Conservation (phyloP, 2,329 filamentous ascomycete species). For the Eutypa lata region DNA sequence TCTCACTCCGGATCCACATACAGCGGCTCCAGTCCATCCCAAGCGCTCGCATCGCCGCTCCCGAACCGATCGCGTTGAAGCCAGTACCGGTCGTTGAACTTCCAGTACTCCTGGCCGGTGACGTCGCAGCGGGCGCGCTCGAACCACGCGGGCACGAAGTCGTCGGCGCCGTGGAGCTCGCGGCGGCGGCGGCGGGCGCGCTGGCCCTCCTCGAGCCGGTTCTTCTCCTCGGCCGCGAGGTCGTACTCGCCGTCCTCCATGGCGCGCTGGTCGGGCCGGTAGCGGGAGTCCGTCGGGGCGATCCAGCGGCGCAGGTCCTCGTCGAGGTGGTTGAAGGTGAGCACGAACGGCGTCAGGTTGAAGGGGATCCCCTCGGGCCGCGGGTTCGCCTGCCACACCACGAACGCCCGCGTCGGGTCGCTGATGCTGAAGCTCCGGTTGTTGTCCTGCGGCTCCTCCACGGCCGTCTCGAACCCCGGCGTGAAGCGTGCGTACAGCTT, state of each 20-base stretch:
- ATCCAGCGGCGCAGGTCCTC: slow-evolving; percentile 75
- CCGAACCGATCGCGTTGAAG: slow-evolving; percentile 64
- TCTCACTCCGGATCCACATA: slow-evolving; percentile 31
- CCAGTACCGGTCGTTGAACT: slow-evolving; percentile 90
- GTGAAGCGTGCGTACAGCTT: slow-evolving; percentile 93
- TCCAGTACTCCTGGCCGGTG: slow-evolving; percentile 89
- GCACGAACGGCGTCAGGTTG: slow-evolving; percentile 93
- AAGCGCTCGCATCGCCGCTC: slow-evolving; percentile 52
- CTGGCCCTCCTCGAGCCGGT: slow-evolving; percentile 88
- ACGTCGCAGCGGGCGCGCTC: slow-evolving; percentile 65
- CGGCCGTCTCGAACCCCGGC: slow-evolving; percentile 78
- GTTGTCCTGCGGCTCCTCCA: slow-evolving; percentile 55
- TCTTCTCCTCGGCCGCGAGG: slow-evolving; percentile 89
- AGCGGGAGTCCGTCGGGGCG: slow-evolving; percentile 88
- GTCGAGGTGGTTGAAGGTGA: slow-evolving; percentile 89
- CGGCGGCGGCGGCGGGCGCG: slow-evolving; percentile 68
- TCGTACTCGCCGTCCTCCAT: slow-evolving; percentile 99
- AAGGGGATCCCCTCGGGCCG: slow-evolving; percentile 86
- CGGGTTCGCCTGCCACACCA: slow-evolving; percentile 87
- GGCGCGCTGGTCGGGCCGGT: slow-evolving; percentile 89
- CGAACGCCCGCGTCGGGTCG: slow-evolving; percentile 73
- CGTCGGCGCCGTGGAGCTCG: slow-evolving; percentile 75
- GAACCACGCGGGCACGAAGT: slow-evolving; percentile 87
- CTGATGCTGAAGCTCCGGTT: slow-evolving; percentile 45
- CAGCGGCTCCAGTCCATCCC: slow-evolving; percentile 76